These are phyloP conservation scores for Peronospora destructor DNA, from an alignment of 352 stramenopile species.

Conservation along the genomic window DNA sequence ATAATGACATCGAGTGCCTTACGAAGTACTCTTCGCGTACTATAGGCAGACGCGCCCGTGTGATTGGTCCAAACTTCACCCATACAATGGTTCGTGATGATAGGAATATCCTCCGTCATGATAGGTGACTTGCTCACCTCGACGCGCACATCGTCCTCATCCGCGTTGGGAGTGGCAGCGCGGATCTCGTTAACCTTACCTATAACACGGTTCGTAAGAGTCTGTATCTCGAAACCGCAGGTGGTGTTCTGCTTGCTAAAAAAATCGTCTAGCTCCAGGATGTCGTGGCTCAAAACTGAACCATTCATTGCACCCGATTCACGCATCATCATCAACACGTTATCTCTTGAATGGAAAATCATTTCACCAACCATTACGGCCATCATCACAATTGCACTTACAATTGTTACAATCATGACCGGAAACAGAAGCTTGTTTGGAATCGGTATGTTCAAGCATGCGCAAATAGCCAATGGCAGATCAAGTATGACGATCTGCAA, in stretches of 20 bases:
- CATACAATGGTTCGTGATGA: slow-evolving; percentile 30
- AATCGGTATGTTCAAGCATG: slow-evolving; percentile 15
- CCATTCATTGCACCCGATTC: slow-evolving; percentile 19
- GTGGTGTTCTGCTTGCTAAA: slow-evolving; percentile 24
- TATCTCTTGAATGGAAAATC: slow-evolving; percentile 15
- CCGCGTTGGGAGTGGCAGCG: slow-evolving; percentile 17
- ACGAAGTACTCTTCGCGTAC: slow-evolving; percentile 20
- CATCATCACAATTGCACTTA: slow-evolving; percentile 28
- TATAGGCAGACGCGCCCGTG: slow-evolving; percentile 10
- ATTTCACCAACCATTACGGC: slow-evolving; percentile 21
- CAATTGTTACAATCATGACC: slow-evolving; percentile 9
- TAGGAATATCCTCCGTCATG: slow-evolving; percentile 18
- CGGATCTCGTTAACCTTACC: slow-evolving; percentile 28
- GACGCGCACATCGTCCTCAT: slow-evolving; percentile 17
- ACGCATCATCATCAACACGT: slow-evolving; percentile 27
- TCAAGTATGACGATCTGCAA: slow-evolving; percentile 24
- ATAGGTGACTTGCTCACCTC: slow-evolving; percentile 20
- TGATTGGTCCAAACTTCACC: slow-evolving; percentile 27
- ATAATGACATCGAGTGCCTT: slow-evolving; percentile 30
- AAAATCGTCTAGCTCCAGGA: slow-evolving; percentile 13
- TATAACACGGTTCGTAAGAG: slow-evolving; percentile 28
- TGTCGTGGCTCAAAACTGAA: neutral
- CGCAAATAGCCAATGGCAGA: slow-evolving; percentile 15
- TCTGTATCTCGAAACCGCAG: slow-evolving; percentile 25
- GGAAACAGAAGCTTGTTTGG: slow-evolving; percentile 19